These are phyloP conservation scores for Aspergillus pseudoterreus DNA, from an alignment of 2,329 filamentous ascomycete genomes.

Conservation along the genomic window DNA sequence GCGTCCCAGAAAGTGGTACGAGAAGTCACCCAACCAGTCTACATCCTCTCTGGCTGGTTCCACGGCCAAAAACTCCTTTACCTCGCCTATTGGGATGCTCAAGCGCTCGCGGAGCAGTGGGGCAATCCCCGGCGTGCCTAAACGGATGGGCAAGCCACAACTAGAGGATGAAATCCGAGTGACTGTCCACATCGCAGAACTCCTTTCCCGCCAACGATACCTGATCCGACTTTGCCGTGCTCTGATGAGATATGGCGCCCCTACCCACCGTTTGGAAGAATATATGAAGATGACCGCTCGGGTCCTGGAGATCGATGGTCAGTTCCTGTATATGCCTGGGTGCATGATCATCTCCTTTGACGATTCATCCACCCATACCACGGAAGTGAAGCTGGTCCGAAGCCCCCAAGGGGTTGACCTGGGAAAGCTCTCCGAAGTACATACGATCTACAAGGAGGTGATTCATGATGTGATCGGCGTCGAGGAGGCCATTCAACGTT, in stretches of 20 bases:
- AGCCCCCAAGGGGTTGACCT: conserved; percentile 44
- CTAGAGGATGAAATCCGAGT: conserved; percentile 55
- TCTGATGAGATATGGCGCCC: conserved; percentile 87
- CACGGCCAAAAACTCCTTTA: conserved; percentile 26
- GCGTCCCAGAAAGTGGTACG: conserved; percentile 37
- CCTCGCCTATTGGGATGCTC: conserved; percentile 27
- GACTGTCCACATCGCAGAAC: conserved; percentile 62
- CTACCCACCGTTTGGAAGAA: conserved; percentile 85
- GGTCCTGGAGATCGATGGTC: conserved; percentile 82
- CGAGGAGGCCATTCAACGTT: conserved; percentile 42
- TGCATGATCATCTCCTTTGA: conserved; percentile 96
- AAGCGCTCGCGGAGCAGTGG: conserved; percentile 37
- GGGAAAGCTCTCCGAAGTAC: conserved; percentile 44
- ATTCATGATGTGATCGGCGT: conserved; percentile 48
- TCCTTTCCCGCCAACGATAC: conserved; percentile 77
- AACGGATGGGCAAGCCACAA: conserved; percentile 28
- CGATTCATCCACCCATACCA: conserved; percentile 45
- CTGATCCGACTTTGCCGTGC: conserved; percentile 81
- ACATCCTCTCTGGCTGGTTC: conserved; percentile 31
- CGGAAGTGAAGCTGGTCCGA: conserved; percentile 46
- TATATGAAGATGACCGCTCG: conserved; percentile 89
- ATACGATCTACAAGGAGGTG: conserved; percentile 49
- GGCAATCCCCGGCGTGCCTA: conserved; percentile 24
- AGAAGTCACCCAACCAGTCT: conserved; percentile 35
- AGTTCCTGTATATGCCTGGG: conserved; percentile 87